These are phyloP conservation scores for Antarctomyces pellizariae DNA, from an alignment of 495 filamentous ascomycete genomes.

Conservation along the genomic window DNA sequence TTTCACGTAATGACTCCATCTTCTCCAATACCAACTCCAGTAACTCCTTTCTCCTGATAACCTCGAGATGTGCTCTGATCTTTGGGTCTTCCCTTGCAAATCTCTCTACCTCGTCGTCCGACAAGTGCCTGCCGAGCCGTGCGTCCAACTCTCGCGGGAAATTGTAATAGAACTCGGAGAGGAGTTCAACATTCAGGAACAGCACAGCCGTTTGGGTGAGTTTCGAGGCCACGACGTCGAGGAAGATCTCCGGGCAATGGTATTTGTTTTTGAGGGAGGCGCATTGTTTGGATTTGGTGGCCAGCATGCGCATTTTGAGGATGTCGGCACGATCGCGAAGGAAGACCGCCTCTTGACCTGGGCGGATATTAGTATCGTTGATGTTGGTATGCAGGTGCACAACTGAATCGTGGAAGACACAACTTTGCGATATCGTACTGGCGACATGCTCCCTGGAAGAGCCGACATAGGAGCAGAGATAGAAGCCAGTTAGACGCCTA, in stretches of 20 bases:
- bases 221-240: conserved; percentile 90
- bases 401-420: background rate
- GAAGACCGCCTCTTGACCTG: conserved; percentile 81
- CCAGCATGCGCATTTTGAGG: conserved; percentile 69
- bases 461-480: background rate
- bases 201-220: conserved; percentile 84
- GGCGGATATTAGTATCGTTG: conserved; percentile 2
- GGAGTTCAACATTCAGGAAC: conserved; percentile 90
- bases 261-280: conserved; percentile 67
- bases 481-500: conserved; percentile 8
- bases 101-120: conserved; percentile 53
- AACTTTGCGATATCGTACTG: no score
- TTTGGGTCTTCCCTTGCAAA: conserved; percentile 88
- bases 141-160: conserved; percentile 85
- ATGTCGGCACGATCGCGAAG: conserved; percentile 74
- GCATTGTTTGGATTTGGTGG: conserved; percentile 75
- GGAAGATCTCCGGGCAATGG: conserved; percentile 89
- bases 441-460: no score
- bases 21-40: conserved; percentile 81
- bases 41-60: conserved; percentile 77
- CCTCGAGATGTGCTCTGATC: conserved; percentile 67
- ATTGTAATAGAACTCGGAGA: conserved; percentile 91
- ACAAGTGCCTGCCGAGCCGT: conserved; percentile 62
- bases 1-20: conserved; percentile 64
- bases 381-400: background rate